phyloP scores from a whole-genome alignment of 345 rosid species.

The Hibiscus mutabilis region DNA sequence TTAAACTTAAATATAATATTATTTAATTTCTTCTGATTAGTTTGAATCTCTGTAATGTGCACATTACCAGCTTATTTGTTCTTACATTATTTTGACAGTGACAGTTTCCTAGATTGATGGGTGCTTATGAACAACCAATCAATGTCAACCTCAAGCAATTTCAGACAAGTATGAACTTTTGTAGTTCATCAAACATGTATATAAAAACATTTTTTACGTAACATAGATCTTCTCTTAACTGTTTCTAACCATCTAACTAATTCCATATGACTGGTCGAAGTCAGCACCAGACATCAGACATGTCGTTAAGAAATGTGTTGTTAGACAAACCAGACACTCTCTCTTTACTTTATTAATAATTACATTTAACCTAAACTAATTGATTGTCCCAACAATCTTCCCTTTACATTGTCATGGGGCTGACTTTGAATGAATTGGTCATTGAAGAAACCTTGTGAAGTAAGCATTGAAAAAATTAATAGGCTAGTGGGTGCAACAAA shows the following conservation, averaged over 20 bases:
- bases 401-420: background rate
- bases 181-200: slow-evolving; percentile 8
- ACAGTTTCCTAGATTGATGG: no score
- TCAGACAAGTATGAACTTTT: background rate
- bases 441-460: no score
- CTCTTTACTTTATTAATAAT: background rate
- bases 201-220: no score
- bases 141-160: no score
- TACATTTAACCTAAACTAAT: slow-evolving; percentile 1
- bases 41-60: no score
- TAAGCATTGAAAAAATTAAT: background rate
- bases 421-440: background rate
- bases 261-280: background rate
- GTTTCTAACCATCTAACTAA: background rate
- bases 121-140: no score
- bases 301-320: no score
- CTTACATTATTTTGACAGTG: no score
- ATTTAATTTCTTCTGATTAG: no score
- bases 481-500: no score
- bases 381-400: background rate
- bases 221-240: background rate
- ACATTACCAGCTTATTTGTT: no score
- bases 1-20: no score
- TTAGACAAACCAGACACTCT: background rate
- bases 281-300: background rate